These are phyloP conservation scores for Agaricus subrufescens DNA, from an alignment of 768 basidiomycete species.

Conservation along the genomic window DNA sequence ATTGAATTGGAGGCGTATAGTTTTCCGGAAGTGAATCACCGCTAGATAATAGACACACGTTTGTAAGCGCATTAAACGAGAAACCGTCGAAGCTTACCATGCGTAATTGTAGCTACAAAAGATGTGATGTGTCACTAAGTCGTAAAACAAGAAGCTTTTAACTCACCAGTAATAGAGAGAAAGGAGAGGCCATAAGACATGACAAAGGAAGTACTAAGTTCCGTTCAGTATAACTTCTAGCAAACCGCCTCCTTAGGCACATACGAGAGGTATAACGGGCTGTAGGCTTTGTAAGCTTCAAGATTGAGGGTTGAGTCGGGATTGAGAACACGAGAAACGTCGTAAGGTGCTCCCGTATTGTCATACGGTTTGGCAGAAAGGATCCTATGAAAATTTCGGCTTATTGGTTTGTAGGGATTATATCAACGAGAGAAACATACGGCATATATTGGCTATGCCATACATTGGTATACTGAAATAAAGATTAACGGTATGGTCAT, in stretches of 20 bases:
- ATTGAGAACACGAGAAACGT: slow-evolving; percentile 39
- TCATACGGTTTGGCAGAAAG: slow-evolving; percentile 54
- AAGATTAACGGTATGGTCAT: slow-evolving; percentile 8
- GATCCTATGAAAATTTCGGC: slow-evolving; percentile 19
- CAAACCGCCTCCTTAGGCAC: slow-evolving; percentile 8
- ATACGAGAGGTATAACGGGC: slow-evolving; percentile 43
- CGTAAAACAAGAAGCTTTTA: not conserved
- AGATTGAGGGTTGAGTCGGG: slow-evolving; percentile 33
- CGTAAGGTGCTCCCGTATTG: slow-evolving; percentile 45
- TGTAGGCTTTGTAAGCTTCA: slow-evolving; percentile 42
- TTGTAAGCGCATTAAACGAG: not conserved
- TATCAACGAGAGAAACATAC: slow-evolving; percentile 24
- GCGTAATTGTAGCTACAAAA: slow-evolving; percentile 39
- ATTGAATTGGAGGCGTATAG: slow-evolving; percentile 47
- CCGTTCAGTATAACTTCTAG: not conserved
- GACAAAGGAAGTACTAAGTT: slow-evolving; percentile 44
- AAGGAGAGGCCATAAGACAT: slow-evolving; percentile 56
- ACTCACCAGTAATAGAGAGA: slow-evolving; percentile 56
- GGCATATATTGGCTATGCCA: slow-evolving; percentile 59
- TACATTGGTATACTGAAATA: slow-evolving; percentile 42
- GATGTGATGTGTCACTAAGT: not conserved
- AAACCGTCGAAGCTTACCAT: slow-evolving; percentile 21
- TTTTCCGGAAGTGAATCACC: slow-evolving; percentile 53
- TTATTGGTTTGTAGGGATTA: not conserved
- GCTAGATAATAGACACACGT: slow-evolving; percentile 17